Evolutionary conservation across 179 eudicot species (phyloP).

Genomic region (Heliamphora pulchella): DNA sequence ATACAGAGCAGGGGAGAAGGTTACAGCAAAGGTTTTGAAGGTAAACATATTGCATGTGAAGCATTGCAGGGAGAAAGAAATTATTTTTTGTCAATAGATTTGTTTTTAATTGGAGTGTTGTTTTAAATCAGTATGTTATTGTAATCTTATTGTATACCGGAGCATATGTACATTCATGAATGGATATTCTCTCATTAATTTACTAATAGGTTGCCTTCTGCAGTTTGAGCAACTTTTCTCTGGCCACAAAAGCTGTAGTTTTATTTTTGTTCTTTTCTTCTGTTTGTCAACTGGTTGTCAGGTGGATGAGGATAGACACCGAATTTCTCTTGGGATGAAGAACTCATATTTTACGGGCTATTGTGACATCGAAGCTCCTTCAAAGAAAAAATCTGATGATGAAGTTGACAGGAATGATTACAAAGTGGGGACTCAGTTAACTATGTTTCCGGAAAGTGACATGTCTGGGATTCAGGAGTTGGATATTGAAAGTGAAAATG

Average conservation of each 20-base stretch:
- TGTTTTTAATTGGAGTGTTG: neutral
- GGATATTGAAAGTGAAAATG: slow-evolving; percentile 28
- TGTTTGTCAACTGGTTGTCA: slow-evolving; percentile 14
- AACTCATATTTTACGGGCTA: slow-evolving; percentile 45
- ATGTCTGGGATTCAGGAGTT: slow-evolving; percentile 18
- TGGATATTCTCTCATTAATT: neutral
- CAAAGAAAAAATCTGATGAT: slow-evolving; percentile 26
- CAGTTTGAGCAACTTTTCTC: neutral
- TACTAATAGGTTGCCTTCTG: neutral
- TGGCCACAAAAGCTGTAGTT: slow-evolving; percentile 7
- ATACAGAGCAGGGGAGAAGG: slow-evolving; percentile 63
- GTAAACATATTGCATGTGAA: slow-evolving; percentile 20
- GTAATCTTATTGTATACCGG: neutral
- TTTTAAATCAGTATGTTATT: neutral
- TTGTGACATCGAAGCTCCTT: slow-evolving; percentile 21
- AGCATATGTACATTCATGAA: neutral
- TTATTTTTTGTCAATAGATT: neutral
- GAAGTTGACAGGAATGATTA: slow-evolving; percentile 20
- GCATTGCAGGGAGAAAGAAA: neutral
- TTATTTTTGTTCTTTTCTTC: slow-evolving; percentile 3
- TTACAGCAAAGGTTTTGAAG: slow-evolving; percentile 66
- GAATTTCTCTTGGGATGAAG: slow-evolving; percentile 88
- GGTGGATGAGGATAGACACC: slow-evolving; percentile 69
- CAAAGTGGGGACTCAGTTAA: slow-evolving; percentile 14
- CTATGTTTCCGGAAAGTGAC: slow-evolving; percentile 16